These are phyloP conservation scores for Calonectria pseudoturangicola DNA, from an alignment of 2,329 filamentous ascomycete genomes.

Conservation along the genomic window DNA sequence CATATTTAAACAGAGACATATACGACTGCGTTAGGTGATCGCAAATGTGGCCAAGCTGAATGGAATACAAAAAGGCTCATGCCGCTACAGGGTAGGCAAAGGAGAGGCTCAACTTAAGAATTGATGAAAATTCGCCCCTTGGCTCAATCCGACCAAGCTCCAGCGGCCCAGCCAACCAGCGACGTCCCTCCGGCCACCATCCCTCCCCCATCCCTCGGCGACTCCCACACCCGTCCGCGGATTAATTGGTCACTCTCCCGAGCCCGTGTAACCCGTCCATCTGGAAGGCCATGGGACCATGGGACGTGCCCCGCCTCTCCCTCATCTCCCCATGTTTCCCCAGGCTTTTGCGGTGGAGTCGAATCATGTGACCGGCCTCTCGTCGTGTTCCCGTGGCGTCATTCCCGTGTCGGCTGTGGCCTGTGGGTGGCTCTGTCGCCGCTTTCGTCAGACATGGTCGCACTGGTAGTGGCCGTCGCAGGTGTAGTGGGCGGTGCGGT, in stretches of 20 bases:
- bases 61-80: background rate
- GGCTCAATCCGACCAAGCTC: slow-evolving; percentile 17
- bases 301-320: slow-evolving; percentile 14
- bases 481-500: slow-evolving; percentile 18
- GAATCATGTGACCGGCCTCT: slow-evolving; percentile 52
- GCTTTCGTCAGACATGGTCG: slow-evolving; percentile 51
- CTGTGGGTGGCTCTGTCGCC: slow-evolving; percentile 39
- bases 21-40: too few relatives aligned
- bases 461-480: slow-evolving; percentile 38
- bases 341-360: slow-evolving; percentile 48
- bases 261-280: slow-evolving; percentile 21
- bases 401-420: slow-evolving; percentile 47
- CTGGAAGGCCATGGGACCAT: slow-evolving; percentile 31
- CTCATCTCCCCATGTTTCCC: slow-evolving; percentile 50
- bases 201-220: slow-evolving; percentile 17
- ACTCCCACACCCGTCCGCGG: slow-evolving; percentile 19
- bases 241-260: slow-evolving; percentile 20
- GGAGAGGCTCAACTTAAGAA: background rate
- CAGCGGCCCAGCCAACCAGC: slow-evolving; percentile 27
- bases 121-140: slow-evolving; percentile 14
- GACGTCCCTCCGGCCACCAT: background rate
- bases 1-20: background rate
- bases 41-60: background rate
- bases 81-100: slow-evolving; percentile 4
- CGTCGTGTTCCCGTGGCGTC: slow-evolving; percentile 48